Evolutionary conservation across 2,329 filamentous ascomycete genomes (phyloP).

Genomic region (Fusarium brevicatenulatum): DNA sequence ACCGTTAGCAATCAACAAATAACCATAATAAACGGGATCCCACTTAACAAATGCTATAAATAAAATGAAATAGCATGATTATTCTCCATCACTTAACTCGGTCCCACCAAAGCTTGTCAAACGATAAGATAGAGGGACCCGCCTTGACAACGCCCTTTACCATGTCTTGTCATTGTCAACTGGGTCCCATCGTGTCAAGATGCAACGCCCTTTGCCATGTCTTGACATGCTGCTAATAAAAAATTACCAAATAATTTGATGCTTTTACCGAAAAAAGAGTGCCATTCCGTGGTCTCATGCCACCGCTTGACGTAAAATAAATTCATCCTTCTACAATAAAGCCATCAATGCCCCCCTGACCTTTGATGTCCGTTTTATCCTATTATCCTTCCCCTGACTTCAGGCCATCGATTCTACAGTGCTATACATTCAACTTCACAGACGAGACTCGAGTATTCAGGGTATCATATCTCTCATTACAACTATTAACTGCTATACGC

Average conservation of each 20-base stretch:
- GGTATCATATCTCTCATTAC: slow-evolving; percentile 43
- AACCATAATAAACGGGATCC: not conserved
- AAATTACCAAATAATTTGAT: slow-evolving; percentile 32
- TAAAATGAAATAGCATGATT: slow-evolving; percentile 2
- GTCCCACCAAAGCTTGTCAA: slow-evolving; percentile 7
- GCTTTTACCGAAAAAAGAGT: slow-evolving; percentile 5
- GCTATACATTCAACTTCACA: not conserved
- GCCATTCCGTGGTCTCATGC: not conserved
- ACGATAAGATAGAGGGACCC: slow-evolving; percentile 26
- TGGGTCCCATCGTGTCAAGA: slow-evolving; percentile 20
- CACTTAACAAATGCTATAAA: not conserved
- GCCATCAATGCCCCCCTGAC: not conserved
- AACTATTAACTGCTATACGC: slow-evolving; percentile 34
- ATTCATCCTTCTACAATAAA: slow-evolving; percentile 16
- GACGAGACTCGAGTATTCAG: slow-evolving; percentile 4
- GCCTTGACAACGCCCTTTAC: slow-evolving; percentile 21
- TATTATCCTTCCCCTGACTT: not conserved
- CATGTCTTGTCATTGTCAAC: slow-evolving; percentile 23
- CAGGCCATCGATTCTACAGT: not conserved
- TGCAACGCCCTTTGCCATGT: slow-evolving; percentile 26
- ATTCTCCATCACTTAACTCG: not conserved
- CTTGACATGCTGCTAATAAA: slow-evolving; percentile 13
- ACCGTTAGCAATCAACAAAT: not conserved
- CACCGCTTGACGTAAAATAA: slow-evolving; percentile 25
- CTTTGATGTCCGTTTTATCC: not conserved